Conservation (phyloP, 106 monocot genomes). For the Acanthochlamys bracteata region DNA sequence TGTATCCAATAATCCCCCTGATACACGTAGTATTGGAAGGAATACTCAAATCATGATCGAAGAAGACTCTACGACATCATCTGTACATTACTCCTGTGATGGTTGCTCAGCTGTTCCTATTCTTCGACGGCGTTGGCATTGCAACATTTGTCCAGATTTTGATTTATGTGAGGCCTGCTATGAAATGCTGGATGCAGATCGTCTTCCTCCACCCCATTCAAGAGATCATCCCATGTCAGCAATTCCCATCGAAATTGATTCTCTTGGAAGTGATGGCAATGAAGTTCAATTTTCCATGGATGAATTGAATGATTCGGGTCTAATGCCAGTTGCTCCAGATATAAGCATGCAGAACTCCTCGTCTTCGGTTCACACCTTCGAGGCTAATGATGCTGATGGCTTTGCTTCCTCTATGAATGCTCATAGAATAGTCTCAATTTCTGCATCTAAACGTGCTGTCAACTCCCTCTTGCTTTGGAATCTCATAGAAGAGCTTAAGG, state of each 20-base stretch:
- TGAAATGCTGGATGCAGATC: constrained; percentile 86
- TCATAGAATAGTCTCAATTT: constrained; percentile 84
- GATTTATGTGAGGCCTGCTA: constrained; percentile 97
- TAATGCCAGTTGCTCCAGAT: constrained; percentile 38
- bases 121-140: constrained; percentile 87
- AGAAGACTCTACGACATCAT: constrained; percentile 78
- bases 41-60: constrained; percentile 80
- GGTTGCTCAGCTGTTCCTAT: constrained; percentile 99
- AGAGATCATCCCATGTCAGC: constrained; percentile 89
- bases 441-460: constrained; percentile 88
- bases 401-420: constrained; percentile 31
- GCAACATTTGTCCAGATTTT: constrained; percentile 94
- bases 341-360: constrained; percentile 36
- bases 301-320: constrained; percentile 54
- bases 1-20: constrained; percentile 30
- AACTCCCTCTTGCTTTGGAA: constrained; percentile 76
- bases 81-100: constrained; percentile 98
- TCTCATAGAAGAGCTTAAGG: constrained; percentile 72
- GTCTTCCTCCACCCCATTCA: constrained; percentile 90
- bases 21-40: constrained; percentile 30
- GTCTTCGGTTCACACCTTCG: constrained; percentile 53
- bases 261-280: constrained; percentile 56
- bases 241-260: constrained; percentile 89
- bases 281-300: constrained; percentile 79
- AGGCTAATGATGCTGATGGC: constrained; percentile 52